Percentiles rank a stretch among this genome's conserved stretches.
phyloP scores from a whole-genome alignment of 2,329 filamentous ascomycete species.

The Neurospora crassa region DNA sequence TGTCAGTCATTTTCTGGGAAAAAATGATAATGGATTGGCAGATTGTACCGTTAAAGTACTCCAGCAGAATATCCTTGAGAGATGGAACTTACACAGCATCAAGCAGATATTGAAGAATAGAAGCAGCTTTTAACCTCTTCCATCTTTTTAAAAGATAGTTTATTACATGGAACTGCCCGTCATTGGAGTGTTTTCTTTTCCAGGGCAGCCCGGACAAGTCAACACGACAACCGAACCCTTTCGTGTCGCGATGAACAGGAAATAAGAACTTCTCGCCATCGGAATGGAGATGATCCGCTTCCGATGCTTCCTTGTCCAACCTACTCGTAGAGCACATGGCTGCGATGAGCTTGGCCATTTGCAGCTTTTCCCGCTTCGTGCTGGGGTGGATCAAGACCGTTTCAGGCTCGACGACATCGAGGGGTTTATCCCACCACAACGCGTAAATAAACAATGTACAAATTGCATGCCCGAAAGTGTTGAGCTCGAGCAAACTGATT shows the following conservation, averaged over 20 bases:
- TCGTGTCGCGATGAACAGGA: fast-evolving
- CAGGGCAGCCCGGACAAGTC: too few relatives aligned
- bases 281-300: neutral
- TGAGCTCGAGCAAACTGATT: conserved; percentile 3
- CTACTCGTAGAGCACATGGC: neutral
- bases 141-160: too few relatives aligned
- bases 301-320: neutral
- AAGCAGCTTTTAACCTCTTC: too few relatives aligned
- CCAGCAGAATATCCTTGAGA: too few relatives aligned
- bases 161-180: too few relatives aligned
- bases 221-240: neutral
- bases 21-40: neutral
- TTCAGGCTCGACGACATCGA: conserved; percentile 3
- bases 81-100: too few relatives aligned
- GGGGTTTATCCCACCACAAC: neutral
- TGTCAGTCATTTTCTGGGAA: neutral
- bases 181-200: too few relatives aligned
- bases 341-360: neutral
- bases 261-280: neutral
- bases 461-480: neutral
- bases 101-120: too few relatives aligned
- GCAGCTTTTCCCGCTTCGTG: neutral
- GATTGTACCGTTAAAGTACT: too few relatives aligned
- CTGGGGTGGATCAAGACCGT: neutral
- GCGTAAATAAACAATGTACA: neutral